Conservation (phyloP, 1,284 basidiomycete species). For the Rhodotorula sp. region DNA sequence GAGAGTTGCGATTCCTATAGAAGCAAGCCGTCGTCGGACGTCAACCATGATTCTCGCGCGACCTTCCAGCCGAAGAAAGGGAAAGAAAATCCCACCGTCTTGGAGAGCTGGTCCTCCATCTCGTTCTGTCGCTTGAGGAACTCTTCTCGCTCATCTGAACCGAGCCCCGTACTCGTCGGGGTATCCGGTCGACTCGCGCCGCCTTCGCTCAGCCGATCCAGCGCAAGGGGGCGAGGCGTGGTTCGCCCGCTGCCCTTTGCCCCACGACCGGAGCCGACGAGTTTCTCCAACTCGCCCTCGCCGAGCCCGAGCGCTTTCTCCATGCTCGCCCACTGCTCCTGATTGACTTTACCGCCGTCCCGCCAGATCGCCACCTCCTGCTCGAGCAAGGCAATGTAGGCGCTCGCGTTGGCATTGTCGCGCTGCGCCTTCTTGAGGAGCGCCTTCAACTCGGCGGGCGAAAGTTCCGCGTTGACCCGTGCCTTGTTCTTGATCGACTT, state of each 20-base stretch:
- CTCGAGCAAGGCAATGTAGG: slow-evolving; percentile 86
- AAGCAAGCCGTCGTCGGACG: too few relatives aligned
- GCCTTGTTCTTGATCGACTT: slow-evolving; percentile 99
- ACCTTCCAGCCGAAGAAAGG: not conserved
- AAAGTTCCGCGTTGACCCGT: slow-evolving; percentile 96
- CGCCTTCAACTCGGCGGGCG: slow-evolving; percentile 91
- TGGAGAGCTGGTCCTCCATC: slow-evolving; percentile 86
- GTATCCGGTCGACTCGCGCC: slow-evolving; percentile 71
- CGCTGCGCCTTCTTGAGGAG: slow-evolving; percentile 86
- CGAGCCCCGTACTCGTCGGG: slow-evolving; percentile 69
- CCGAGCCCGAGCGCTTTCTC: slow-evolving; percentile 58
- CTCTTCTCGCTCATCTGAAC: slow-evolving; percentile 96
- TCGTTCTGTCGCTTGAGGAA: slow-evolving; percentile 97
- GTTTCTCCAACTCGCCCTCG: slow-evolving; percentile 40
- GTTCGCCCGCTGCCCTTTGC: slow-evolving; percentile 11
- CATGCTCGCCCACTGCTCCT: slow-evolving; percentile 75
- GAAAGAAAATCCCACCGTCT: slow-evolving; percentile 57
- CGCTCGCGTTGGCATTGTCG: slow-evolving; percentile 77
- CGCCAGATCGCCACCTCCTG: slow-evolving; percentile 91
- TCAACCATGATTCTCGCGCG: too few relatives aligned
- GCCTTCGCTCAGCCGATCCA: slow-evolving; percentile 54
- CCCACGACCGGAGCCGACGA: slow-evolving; percentile 20
- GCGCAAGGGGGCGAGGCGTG: slow-evolving; percentile 43
- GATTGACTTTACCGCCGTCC: slow-evolving; percentile 79
- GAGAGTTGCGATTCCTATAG: slow-evolving; percentile 74